Evolutionary conservation across 495 filamentous ascomycete species (phyloP), one percentile per base, ranked within the genome.

Genomic region (Neurospora pannonica): DNA sequence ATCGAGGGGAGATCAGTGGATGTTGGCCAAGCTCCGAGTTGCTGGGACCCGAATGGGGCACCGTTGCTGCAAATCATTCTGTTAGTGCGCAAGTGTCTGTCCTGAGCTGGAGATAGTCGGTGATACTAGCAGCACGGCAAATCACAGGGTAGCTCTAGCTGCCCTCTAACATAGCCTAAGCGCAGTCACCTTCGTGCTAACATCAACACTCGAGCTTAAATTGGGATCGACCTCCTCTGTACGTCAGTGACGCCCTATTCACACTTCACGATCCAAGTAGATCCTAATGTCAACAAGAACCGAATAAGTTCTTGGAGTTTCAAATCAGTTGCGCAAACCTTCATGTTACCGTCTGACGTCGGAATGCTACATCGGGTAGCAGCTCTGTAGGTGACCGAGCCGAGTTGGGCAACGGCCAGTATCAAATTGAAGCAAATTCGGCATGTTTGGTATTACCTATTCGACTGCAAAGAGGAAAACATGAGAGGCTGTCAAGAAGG

Each of bases 231-330:
- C 54, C 54, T 67, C 54, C 13, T 67, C 54, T 36, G 13, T 34
- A 67, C 54, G 54, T 67, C 54, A 67, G 54, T 34, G 54, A 34
- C 54, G 15, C 54, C 28, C 54, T 67, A 34, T 67, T 67, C 13
- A 67, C 54, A 67, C 54, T 67, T 67, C 54, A 67, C 54, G 15
- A 34, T 36, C 28, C 1, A 67, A 19, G 5, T 34, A 3, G 54
- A 28, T 28, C 48, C 21, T 62, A 15, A 9, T 31, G 5, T 28
- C 5, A 19, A 31, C 15, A 62, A 4, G 24, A 17, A 62, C 54
- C 0, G 13, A 62, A 15, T 24, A 34, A 62, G 54, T 62, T 62
- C 28, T 62, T 62, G 54, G 7, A 17, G 28, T 62, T 62, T 31
- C 54, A 62, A 4, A 13, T 31, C 2, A 28, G 1, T 54, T 21